These are phyloP conservation scores for Theobroma grandiflorum DNA, from an alignment of 441 rosid species.

Conservation along the genomic window DNA sequence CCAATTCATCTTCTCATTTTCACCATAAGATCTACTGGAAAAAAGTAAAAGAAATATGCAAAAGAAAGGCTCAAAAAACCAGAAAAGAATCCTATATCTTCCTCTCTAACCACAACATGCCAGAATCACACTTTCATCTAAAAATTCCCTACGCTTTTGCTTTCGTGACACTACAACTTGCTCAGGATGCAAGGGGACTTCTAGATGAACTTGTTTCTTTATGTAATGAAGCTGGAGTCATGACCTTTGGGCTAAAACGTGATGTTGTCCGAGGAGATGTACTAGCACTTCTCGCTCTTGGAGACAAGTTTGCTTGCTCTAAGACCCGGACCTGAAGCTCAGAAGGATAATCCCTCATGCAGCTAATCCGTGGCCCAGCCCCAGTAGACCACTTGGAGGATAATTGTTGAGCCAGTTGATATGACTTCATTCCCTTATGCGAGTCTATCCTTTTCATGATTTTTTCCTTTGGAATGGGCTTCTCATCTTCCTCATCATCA, in stretches of 20 bases:
- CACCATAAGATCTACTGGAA: constrained; percentile 8
- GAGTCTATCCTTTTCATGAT: constrained; percentile 67
- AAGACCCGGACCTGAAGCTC: constrained; percentile 64
- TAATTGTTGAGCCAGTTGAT: constrained; percentile 65
- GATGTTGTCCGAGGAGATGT: constrained; percentile 30
- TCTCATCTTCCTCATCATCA: constrained; percentile 47
- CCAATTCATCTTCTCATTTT: constrained; percentile 19
- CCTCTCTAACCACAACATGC: constrained; percentile 24
- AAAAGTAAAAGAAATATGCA: not conserved
- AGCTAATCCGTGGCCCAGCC: constrained; percentile 78
- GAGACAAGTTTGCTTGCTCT: constrained; percentile 65
- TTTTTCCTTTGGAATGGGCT: constrained; percentile 59
- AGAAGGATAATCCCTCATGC: constrained; percentile 78
- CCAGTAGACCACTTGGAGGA: constrained; percentile 73
- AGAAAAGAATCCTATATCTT: constrained; percentile 26
- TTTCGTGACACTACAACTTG: constrained; percentile 12
- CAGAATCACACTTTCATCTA: constrained; percentile 16
- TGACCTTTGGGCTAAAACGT: constrained; percentile 32
- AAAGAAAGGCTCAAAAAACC: constrained; percentile 3
- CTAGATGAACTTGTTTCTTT: constrained; percentile 29
- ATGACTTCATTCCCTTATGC: constrained; percentile 61
- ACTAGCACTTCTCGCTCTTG: constrained; percentile 43
- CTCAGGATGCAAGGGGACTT: constrained; percentile 37
- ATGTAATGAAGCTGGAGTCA: constrained; percentile 26
- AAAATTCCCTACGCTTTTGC: constrained; percentile 28